Conservation (phyloP, 1,139 yeast species). For the Lodderomyces metapsilosis region DNA sequence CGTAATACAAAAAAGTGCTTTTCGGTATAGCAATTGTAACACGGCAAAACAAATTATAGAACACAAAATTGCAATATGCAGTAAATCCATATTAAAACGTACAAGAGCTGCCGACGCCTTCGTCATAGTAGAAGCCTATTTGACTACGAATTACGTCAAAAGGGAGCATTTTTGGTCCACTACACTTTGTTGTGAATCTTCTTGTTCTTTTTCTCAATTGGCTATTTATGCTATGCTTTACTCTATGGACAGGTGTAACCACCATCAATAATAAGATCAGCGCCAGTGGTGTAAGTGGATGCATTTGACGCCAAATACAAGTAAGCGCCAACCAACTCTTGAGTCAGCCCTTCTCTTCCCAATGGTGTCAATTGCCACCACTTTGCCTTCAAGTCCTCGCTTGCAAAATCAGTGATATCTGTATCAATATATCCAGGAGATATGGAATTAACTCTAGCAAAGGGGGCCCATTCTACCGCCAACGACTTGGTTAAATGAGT, state of each 20-base stretch:
- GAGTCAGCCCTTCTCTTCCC: slow-evolving; percentile 76
- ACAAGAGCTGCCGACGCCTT: background rate
- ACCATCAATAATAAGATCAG: slow-evolving; percentile 82
- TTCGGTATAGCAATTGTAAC: background rate
- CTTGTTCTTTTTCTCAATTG: too few relatives aligned
- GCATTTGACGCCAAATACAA: slow-evolving; percentile 82
- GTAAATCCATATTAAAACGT: background rate
- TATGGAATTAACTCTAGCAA: slow-evolving; percentile 72
- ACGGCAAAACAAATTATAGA: too few relatives aligned
- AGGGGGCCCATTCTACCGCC: slow-evolving; percentile 83
- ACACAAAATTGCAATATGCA: background rate
- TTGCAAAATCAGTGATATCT: slow-evolving; percentile 50
- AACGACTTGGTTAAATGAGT: slow-evolving; percentile 73
- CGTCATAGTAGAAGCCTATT: too few relatives aligned
- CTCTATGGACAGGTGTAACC: slow-evolving; percentile 59
- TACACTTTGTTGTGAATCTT: too few relatives aligned
- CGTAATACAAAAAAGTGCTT: background rate
- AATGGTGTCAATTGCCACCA: slow-evolving; percentile 61
- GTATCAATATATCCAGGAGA: slow-evolving; percentile 77
- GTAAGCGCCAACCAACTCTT: slow-evolving; percentile 81
- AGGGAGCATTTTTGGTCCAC: too few relatives aligned
- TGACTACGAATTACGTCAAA: too few relatives aligned
- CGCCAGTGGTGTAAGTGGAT: slow-evolving; percentile 78
- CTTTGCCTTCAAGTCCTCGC: slow-evolving; percentile 25
- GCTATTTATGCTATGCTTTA: too few relatives aligned